Evolutionary conservation across 1,284 basidiomycete genomes (phyloP).

Genomic region (Puccinia coronata): DNA sequence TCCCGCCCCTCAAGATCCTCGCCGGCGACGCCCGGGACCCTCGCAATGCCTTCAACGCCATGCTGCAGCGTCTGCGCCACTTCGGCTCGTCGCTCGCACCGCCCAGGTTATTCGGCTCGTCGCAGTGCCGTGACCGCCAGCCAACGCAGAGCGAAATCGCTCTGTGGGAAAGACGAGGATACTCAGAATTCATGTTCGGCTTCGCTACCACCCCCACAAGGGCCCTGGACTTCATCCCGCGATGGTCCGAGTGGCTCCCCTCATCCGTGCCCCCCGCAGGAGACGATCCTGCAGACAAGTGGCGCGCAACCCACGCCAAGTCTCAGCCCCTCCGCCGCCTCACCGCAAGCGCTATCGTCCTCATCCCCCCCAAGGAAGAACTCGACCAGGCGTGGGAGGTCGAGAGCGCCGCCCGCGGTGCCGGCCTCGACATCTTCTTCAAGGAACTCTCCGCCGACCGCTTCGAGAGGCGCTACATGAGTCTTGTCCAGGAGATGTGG

Average conservation of each 20-base stretch:
- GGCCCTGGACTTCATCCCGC: slow-evolving; percentile 53
- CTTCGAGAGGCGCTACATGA: slow-evolving; percentile 54
- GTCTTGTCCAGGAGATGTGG: slow-evolving; percentile 53
- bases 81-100: not conserved
- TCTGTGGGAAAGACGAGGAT: slow-evolving; percentile 41
- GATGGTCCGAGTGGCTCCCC: slow-evolving; percentile 55
- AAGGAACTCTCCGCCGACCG: slow-evolving; percentile 51
- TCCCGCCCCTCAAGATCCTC: slow-evolving; percentile 23
- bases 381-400: slow-evolving; percentile 53
- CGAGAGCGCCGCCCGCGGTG: slow-evolving; percentile 52
- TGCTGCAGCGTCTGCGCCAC: slow-evolving; percentile 15
- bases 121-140: not conserved
- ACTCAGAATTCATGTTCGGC: slow-evolving; percentile 53
- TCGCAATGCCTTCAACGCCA: not conserved
- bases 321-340: slow-evolving; percentile 45
- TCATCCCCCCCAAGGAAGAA: slow-evolving; percentile 53
- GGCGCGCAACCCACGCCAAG: slow-evolving; percentile 3
- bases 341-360: slow-evolving; percentile 48
- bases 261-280: slow-evolving; percentile 1
- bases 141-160: slow-evolving; percentile 7
- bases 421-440: slow-evolving; percentile 53
- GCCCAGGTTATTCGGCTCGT: not conserved
- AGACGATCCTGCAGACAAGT: slow-evolving; percentile 44
- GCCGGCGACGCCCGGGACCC: not conserved
- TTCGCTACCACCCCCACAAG: slow-evolving; percentile 55